These are phyloP conservation scores for Vitis rotundifolia DNA, from an alignment of 164 flowering plant species.

Conservation along the genomic window DNA sequence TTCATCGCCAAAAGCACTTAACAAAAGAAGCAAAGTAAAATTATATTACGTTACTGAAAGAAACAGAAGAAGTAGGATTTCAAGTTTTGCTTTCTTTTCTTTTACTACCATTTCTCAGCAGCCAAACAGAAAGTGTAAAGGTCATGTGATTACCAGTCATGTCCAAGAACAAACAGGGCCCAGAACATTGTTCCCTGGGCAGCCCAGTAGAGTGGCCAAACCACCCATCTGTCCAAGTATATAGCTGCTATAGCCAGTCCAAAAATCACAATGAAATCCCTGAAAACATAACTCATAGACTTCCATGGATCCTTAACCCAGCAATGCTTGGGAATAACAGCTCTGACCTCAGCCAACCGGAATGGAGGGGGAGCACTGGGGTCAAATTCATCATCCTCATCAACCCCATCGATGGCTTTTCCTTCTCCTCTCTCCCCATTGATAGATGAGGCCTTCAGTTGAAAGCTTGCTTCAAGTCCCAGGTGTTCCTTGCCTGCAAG, in stretches of 20 bases:
- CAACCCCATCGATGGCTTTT: slow-evolving; percentile 5
- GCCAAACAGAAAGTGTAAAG: background rate
- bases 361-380: slow-evolving; percentile 79
- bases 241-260: slow-evolving; percentile 52
- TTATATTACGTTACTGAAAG: no score
- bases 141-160: slow-evolving; percentile 60
- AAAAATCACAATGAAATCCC: slow-evolving; percentile 57
- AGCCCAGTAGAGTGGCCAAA: slow-evolving; percentile 89
- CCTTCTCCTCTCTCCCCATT: background rate
- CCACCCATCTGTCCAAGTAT: slow-evolving; percentile 48
- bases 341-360: slow-evolving; percentile 67
- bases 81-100: no score
- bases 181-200: slow-evolving; percentile 94
- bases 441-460: no score
- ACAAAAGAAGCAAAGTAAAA: no score
- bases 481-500: no score
- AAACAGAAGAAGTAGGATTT: no score
- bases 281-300: slow-evolving; percentile 68
- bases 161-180: slow-evolving; percentile 92
- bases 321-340: slow-evolving; percentile 87
- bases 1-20: no score
- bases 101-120: no score
- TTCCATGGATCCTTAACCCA: slow-evolving; percentile 86
- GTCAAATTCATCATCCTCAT: slow-evolving; percentile 42
- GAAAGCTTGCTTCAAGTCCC: no score